phyloP scores from a whole-genome alignment of 805 yeast genomes.

The Teunomyces funiuensis region DNA sequence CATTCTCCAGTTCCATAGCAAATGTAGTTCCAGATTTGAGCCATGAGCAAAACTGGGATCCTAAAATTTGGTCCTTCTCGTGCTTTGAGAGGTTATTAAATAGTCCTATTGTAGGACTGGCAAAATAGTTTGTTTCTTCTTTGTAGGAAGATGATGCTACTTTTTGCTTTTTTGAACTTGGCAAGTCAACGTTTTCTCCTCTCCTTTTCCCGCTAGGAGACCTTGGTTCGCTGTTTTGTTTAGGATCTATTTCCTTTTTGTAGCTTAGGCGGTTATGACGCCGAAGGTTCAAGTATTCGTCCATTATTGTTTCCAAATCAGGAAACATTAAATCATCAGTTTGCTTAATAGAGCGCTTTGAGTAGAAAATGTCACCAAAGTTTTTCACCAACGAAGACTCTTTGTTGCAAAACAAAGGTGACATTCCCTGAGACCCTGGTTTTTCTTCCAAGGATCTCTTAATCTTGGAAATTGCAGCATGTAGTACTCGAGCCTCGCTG shows the following conservation, averaged over 20 bases:
- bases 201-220: not conserved
- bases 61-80: conserved; percentile 14
- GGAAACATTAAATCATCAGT: conserved; percentile 1
- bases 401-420: conserved; percentile 3
- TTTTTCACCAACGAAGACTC: not conserved
- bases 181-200: not conserved
- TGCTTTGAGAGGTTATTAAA: conserved; percentile 1
- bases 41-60: conserved; percentile 20
- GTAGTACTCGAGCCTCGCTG: conserved; percentile 13
- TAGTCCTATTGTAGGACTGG: not conserved
- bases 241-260: not conserved
- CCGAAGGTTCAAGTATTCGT: conserved; percentile 7
- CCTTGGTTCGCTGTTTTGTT: not conserved
- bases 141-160: not conserved
- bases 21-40: conserved; percentile 26
- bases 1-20: conserved; percentile 7
- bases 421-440: conserved; percentile 5
- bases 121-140: not conserved
- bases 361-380: conserved; percentile 2
- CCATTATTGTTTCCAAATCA: conserved; percentile 9
- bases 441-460: not conserved
- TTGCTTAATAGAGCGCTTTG: not conserved
- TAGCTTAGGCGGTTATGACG: not conserved
- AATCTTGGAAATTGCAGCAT: conserved; percentile 10
- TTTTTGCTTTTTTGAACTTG: not conserved